phyloP scores from a whole-genome alignment of 768 basidiomycete genomes.

The Sutorius australiensis region DNA sequence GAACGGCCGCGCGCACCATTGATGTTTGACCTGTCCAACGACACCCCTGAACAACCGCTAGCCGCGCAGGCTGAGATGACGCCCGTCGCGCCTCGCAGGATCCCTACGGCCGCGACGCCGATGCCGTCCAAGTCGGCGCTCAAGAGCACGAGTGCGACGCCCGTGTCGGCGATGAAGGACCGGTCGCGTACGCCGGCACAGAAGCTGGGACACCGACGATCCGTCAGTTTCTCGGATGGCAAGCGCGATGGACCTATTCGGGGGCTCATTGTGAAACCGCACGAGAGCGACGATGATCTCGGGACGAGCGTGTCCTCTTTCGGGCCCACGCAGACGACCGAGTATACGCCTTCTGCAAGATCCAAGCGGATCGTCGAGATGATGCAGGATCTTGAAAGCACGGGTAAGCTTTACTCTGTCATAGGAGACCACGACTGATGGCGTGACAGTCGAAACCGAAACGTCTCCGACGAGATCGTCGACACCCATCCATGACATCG shows the following conservation, averaged over 20 bases:
- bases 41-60: slow-evolving; percentile 5
- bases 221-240: slow-evolving; percentile 97
- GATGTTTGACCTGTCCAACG: slow-evolving; percentile 18
- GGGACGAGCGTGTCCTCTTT: slow-evolving; percentile 19
- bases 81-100: slow-evolving; percentile 15
- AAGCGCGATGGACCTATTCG: slow-evolving; percentile 84
- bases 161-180: slow-evolving; percentile 56
- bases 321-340: slow-evolving; percentile 17
- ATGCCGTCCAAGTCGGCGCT: slow-evolving; percentile 39
- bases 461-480: slow-evolving; percentile 57
- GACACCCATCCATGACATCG: slow-evolving; percentile 41
- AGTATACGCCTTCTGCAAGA: slow-evolving; percentile 55
- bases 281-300: slow-evolving; percentile 37
- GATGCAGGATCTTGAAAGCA: slow-evolving; percentile 68
- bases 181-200: slow-evolving; percentile 54
- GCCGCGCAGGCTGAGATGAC: slow-evolving; percentile 13
- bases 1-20: slow-evolving; percentile 8
- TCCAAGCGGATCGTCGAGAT: slow-evolving; percentile 80
- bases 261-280: slow-evolving; percentile 44
- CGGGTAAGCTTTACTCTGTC: slow-evolving; percentile 48
- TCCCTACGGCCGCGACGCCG: slow-evolving; percentile 15
- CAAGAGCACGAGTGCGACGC: slow-evolving; percentile 49
- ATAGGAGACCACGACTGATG: slow-evolving; percentile 3
- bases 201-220: slow-evolving; percentile 56
- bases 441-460: slow-evolving; percentile 31